These are phyloP conservation scores for Tuber indicum DNA, from an alignment of 495 filamentous ascomycete genomes.

Conservation along the genomic window DNA sequence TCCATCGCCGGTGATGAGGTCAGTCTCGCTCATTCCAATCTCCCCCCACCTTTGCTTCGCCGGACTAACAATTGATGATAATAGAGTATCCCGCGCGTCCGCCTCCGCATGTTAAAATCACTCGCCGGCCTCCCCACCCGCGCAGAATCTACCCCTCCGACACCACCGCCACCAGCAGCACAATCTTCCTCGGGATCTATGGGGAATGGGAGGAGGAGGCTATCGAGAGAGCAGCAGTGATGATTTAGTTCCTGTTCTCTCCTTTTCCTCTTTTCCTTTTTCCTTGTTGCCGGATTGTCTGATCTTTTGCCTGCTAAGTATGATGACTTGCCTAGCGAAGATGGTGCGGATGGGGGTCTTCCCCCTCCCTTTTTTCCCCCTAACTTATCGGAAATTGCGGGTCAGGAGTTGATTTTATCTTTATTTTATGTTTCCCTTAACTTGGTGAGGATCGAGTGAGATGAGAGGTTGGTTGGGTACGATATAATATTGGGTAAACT, in stretches of 20 bases:
- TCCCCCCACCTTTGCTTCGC: neutral
- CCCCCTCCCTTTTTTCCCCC: too few species aligned
- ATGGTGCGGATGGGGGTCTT: neutral
- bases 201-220: neutral
- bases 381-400: neutral
- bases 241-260: neutral
- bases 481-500: neutral
- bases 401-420: neutral
- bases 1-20: slow-evolving; percentile 41
- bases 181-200: neutral
- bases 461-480: neutral
- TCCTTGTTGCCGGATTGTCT: neutral
- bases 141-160: neutral
- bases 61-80: slow-evolving; percentile 8
- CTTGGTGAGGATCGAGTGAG: neutral
- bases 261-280: neutral
- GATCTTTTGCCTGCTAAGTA: neutral
- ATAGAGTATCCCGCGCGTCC: slow-evolving; percentile 40
- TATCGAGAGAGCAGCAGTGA: neutral
- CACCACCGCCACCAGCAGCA: neutral
- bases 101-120: slow-evolving; percentile 41
- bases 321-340: neutral
- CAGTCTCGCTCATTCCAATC: neutral
- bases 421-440: neutral
- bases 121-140: slow-evolving; percentile 32